Evolutionary conservation across 1,139 yeast species (phyloP), one percentile per base, ranked within the genome.

Genomic region (Debaryomyces udenii): DNA sequence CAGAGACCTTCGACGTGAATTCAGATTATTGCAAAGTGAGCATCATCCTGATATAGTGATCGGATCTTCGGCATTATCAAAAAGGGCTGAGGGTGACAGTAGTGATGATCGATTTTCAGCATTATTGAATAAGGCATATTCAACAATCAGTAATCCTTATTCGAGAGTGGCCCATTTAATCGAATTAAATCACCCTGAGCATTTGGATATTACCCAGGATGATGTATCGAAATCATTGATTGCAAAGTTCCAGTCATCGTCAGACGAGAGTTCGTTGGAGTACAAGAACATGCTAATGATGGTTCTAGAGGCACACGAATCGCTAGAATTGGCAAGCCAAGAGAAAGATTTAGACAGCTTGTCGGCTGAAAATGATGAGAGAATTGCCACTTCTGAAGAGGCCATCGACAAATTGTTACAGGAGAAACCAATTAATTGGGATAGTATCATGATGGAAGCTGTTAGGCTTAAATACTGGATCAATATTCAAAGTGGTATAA

Each of bases 401-500:
- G 44, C 42, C 3, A 61, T 77, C 23, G 65, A 68, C 10, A 20
- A 44, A 9, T 45, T 66, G n/a, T 45, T 71, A 20, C 43, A 52
- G 9, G 51, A 57, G 1, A 56, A 74, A 2, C 80, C 76, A 16
- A 45, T 60, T 2, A 69, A 80, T 40, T 76, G 83, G 72, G 76
- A 79, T 16, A 56, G 59, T 1, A 84, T 94, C 18, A 79, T 85
- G 44, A 64, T 76, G 45, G 81, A 82, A 45, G 85, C 95, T 1
- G 79, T 89, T 22, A 76, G 78, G 48, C 65, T 93, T 47, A 87
- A 87, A 57, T 93, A 90, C 58, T 91, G 96, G 96, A 76, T 75
- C 37, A 90, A 87, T 56, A 81, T 91, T 31, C 80, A 80, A 38
- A 76, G 76, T 37, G 91, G 88, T 4, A 76, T 90, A 35, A 80